A percentile compares a stretch with the other conserved stretches of the same genome.
phyloP scores from a whole-genome alignment of 495 filamentous ascomycete species.

The Daldinia grandis region DNA sequence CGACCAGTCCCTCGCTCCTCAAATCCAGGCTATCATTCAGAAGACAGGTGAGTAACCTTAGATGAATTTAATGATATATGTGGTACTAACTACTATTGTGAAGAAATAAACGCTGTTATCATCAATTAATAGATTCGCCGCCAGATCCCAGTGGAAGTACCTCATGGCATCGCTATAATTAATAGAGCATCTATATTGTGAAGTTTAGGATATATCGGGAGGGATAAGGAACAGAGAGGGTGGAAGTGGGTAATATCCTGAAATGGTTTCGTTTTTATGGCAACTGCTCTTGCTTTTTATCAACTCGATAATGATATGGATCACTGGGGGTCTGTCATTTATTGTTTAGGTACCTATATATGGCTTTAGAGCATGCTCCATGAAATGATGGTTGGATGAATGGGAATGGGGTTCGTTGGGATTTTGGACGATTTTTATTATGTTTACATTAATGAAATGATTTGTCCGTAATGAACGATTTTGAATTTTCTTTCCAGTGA shows the following conservation, averaged over 20 bases:
- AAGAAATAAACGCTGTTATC: slow-evolving; percentile 37
- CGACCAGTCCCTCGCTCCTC: slow-evolving; percentile 45
- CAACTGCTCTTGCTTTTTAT: background rate
- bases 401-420: slow-evolving; percentile 26
- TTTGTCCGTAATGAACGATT: background rate
- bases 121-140: slow-evolving; percentile 10
- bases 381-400: slow-evolving; percentile 24
- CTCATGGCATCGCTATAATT: slow-evolving; percentile 11
- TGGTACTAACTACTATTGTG: background rate
- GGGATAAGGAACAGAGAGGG: background rate
- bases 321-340: background rate
- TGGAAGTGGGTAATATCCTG: background rate
- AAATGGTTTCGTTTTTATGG: background rate
- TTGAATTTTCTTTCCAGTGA: background rate
- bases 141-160: slow-evolving; percentile 4
- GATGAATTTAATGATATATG: no score
- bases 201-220: background rate
- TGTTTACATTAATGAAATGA: slow-evolving; percentile 14
- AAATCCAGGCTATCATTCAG: slow-evolving; percentile 51
- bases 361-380: background rate
- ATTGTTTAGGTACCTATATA: background rate
- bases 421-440: slow-evolving; percentile 32
- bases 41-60: slow-evolving; percentile 32
- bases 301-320: background rate
- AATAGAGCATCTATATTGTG: background rate